A percentile compares a stretch with the other conserved stretches of the same genome.
phyloP scores from a whole-genome alignment of 2,329 filamentous ascomycete species.

The Colletotrichum tabaci region DNA sequence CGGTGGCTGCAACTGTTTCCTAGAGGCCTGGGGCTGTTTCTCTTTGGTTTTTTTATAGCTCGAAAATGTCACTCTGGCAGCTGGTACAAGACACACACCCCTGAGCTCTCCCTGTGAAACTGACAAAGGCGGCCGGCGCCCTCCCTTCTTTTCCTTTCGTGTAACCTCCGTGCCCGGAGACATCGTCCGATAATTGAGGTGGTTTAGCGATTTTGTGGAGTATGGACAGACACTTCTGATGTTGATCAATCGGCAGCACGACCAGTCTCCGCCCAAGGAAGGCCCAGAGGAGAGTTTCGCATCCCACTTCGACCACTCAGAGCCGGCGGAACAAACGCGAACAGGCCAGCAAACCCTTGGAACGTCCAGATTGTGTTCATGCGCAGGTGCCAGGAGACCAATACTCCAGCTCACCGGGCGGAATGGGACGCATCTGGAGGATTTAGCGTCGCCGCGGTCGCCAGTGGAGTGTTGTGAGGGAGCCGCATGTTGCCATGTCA shows the following conservation, averaged over 20 bases:
- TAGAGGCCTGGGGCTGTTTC: neutral
- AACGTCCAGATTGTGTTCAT: constrained; percentile 29
- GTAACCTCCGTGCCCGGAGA: constrained; percentile 18
- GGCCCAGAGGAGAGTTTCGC: constrained; percentile 27
- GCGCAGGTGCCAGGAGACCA: constrained; percentile 21
- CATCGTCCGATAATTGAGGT: constrained; percentile 36
- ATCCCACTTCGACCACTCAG: constrained; percentile 27
- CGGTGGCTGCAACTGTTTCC: neutral
- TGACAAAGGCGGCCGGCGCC: constrained; percentile 11
- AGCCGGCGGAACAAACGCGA: constrained; percentile 10
- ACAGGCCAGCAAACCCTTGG: constrained; percentile 31
- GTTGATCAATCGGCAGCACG: constrained; percentile 31
- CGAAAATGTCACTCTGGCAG: constrained; percentile 3
- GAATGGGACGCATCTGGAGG: constrained; percentile 14
- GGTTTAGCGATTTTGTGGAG: constrained; percentile 26
- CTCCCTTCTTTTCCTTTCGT: constrained; percentile 26
- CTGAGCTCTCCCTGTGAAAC: neutral
- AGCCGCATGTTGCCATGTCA: constrained; percentile 28
- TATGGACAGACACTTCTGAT: constrained; percentile 37
- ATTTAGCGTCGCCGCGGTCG: constrained; percentile 32
- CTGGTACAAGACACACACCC: neutral
- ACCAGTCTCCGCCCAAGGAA: constrained; percentile 11
- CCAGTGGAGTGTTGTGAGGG: constrained; percentile 29
- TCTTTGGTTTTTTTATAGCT: too few relatives aligned
- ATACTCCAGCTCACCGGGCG: neutral